Percentiles rank a stretch among this genome's conserved stretches.
Conservation (phyloP, 1,139 yeast species). For the Saccharomyces hybrid region DNA sequence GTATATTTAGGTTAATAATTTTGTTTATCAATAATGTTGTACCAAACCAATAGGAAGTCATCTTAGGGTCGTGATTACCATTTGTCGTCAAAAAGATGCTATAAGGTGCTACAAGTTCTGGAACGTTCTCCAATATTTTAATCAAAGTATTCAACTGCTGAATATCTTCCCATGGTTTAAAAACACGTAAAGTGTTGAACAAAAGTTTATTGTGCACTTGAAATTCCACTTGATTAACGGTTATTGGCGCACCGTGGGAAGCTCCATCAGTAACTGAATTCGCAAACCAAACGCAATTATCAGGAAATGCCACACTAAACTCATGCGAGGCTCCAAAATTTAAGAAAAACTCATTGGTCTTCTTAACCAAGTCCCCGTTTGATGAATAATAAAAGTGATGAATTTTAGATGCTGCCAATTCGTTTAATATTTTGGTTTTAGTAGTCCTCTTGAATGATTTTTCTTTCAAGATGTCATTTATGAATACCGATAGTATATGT, state of each 20-base stretch:
- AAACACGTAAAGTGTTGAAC: conserved; percentile 50
- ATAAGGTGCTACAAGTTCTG: conserved; percentile 73
- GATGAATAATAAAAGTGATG: conserved; percentile 44
- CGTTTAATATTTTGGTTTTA: conserved; percentile 72
- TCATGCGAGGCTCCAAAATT: conserved; percentile 45
- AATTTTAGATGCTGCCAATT: conserved; percentile 58
- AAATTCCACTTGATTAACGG: conserved; percentile 44
- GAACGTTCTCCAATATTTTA: conserved; percentile 45
- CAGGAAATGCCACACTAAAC: conserved; percentile 57
- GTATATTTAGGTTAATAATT: conserved; percentile 50
- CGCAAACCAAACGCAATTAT: conserved; percentile 50
- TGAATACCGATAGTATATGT: conserved; percentile 43
- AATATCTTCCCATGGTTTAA: conserved; percentile 79
- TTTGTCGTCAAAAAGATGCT: conserved; percentile 49
- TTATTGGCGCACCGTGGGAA: conserved; percentile 21
- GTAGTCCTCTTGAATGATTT: conserved; percentile 57
- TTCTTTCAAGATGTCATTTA: conserved; percentile 49
- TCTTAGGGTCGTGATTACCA: conserved; percentile 62
- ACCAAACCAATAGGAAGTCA: conserved; percentile 78
- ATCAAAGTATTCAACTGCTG: conserved; percentile 51
- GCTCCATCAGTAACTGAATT: conserved; percentile 23
- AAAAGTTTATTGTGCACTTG: conserved; percentile 60
- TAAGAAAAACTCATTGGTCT: conserved; percentile 45
- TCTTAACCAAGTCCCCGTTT: conserved; percentile 32
- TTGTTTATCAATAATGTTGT: conserved; percentile 56